A percentile compares a stretch with the other conserved stretches of the same genome.
phyloP scores from a whole-genome alignment of 2,329 filamentous ascomycete genomes.

The Chaetomiaceae sp. region DNA sequence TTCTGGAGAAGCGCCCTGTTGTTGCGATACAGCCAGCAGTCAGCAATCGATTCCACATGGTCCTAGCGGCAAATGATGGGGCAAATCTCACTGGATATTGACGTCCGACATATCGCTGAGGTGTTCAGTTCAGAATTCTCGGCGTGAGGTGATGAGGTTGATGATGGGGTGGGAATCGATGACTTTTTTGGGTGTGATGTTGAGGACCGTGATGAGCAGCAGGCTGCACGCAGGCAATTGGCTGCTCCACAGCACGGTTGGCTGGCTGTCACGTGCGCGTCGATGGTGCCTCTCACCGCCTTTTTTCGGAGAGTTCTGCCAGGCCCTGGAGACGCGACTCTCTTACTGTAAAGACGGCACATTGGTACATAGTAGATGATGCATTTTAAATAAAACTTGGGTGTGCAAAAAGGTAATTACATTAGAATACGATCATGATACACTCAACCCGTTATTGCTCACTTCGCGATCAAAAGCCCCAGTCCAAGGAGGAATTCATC shows the following conservation, averaged over 20 bases:
- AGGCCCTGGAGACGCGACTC: no score
- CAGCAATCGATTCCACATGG: no score
- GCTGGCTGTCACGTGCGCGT: not conserved
- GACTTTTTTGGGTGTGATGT: constrained; percentile 9
- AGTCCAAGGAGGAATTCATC: no score
- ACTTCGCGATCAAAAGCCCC: not conserved
- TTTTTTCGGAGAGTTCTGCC: not conserved
- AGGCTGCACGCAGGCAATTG: not conserved
- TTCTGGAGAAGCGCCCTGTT: constrained; percentile 26
- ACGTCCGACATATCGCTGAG: constrained; percentile 55
- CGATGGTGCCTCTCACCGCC: not conserved
- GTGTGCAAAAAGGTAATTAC: not conserved
- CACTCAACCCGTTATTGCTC: not conserved
- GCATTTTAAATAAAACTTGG: no score
- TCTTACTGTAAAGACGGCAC: no score
- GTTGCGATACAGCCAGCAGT: constrained; percentile 19
- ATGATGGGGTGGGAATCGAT: not conserved
- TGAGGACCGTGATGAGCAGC: constrained; percentile 10
- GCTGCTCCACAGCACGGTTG: not conserved
- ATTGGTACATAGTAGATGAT: no score
- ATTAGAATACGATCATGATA: not conserved
- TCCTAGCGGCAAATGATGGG: not conserved
- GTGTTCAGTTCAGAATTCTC: not conserved
- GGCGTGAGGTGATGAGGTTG: not conserved
- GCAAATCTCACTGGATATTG: constrained; percentile 63